Percentiles rank a stretch among this genome's conserved stretches.
phyloP scores from a whole-genome alignment of 2,329 filamentous ascomycete genomes.

The Kalaharituber pfeilii region DNA sequence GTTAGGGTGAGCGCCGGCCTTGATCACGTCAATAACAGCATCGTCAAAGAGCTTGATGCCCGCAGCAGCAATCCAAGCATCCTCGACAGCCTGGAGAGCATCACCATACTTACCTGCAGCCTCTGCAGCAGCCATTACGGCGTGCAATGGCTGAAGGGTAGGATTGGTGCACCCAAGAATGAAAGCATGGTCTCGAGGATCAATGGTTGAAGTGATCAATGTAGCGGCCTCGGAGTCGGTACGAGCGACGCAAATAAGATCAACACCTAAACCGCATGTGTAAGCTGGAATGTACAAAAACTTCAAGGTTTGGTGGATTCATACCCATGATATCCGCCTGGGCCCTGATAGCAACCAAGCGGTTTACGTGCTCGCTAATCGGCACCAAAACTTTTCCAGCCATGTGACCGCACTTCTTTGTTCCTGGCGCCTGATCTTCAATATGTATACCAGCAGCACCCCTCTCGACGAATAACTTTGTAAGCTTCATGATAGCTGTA shows the following conservation, averaged over 20 bases:
- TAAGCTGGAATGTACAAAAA: neutral
- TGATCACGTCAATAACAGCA: slow-evolving; percentile 68
- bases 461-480: slow-evolving; percentile 91
- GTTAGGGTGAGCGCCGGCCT: slow-evolving; percentile 46
- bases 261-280: slow-evolving; percentile 38
- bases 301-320: slow-evolving; percentile 15
- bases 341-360: slow-evolving; percentile 85
- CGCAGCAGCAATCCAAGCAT: slow-evolving; percentile 65
- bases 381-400: slow-evolving; percentile 95
- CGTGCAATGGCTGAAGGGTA: slow-evolving; percentile 62
- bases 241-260: slow-evolving; percentile 78
- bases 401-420: slow-evolving; percentile 99
- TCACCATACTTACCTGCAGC: slow-evolving; percentile 59
- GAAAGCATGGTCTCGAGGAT: slow-evolving; percentile 86
- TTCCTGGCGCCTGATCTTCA: slow-evolving; percentile 93
- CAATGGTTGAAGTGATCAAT: slow-evolving; percentile 89
- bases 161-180: slow-evolving; percentile 82
- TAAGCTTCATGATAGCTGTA: slow-evolving; percentile 99
- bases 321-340: slow-evolving; percentile 96
- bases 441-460: slow-evolving; percentile 97
- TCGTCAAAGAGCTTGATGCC: slow-evolving; percentile 78
- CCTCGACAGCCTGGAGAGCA: slow-evolving; percentile 79
- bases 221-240: slow-evolving; percentile 97
- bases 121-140: slow-evolving; percentile 81
- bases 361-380: slow-evolving; percentile 95